phyloP scores from a whole-genome alignment of 163 green algal species.

The Botryococcus braunii region DNA sequence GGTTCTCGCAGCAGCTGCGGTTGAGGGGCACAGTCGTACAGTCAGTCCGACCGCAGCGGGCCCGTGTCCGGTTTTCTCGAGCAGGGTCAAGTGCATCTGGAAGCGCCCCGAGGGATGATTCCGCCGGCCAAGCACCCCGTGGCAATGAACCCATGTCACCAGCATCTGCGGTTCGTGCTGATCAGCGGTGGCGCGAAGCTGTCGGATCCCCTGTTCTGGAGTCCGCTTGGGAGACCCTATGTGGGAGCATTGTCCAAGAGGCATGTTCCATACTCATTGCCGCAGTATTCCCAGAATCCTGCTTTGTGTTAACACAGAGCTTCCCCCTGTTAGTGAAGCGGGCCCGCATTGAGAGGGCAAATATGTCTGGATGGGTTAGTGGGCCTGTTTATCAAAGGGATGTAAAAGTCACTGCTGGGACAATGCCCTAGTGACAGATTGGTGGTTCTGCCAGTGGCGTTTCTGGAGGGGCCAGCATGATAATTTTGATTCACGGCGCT shows the following conservation, averaged over 20 bases:
- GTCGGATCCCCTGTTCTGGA: constrained; percentile 47
- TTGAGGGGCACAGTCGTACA: neutral
- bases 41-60: neutral
- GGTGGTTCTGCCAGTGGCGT: too few species aligned
- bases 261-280: too few species aligned
- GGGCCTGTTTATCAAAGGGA: too few species aligned
- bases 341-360: too few species aligned
- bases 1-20: constrained; percentile 4
- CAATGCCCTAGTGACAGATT: too few species aligned
- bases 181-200: constrained; percentile 25
- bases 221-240: constrained; percentile 66
- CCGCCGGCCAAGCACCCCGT: neutral
- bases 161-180: neutral
- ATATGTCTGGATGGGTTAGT: too few species aligned
- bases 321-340: too few species aligned
- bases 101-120: neutral
- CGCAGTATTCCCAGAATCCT: too few species aligned
- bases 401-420: too few species aligned
- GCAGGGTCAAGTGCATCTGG: neutral
- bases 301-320: too few species aligned
- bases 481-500: too few species aligned
- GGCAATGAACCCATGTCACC: neutral
- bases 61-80: neutral
- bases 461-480: too few species aligned
- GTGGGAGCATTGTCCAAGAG: constrained; percentile 68